phyloP scores from a whole-genome alignment of 2,329 filamentous ascomycete species.

The Colletotrichum sp. region DNA sequence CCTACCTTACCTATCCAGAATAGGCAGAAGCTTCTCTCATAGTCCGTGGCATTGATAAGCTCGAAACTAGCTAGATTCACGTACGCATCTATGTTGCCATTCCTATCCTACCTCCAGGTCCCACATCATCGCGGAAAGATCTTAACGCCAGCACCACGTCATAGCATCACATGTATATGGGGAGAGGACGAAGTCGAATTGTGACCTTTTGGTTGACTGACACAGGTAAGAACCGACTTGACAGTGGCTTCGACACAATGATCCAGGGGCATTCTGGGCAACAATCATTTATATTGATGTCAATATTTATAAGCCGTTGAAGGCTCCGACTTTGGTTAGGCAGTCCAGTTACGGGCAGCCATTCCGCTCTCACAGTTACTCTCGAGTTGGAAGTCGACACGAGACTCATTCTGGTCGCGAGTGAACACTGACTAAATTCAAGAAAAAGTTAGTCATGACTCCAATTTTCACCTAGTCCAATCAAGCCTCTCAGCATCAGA shows the following conservation, averaged over 20 bases:
- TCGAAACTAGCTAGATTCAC: constrained; percentile 44
- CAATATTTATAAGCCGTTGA: constrained; percentile 55
- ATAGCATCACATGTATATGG: not conserved
- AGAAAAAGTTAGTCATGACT: not conserved
- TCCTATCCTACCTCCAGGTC: constrained; percentile 60
- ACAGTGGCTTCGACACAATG: not conserved
- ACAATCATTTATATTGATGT: not conserved
- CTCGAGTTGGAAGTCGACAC: constrained; percentile 51
- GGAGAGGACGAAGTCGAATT: not conserved
- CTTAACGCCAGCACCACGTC: constrained; percentile 40
- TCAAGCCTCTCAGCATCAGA: not conserved
- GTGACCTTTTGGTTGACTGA: not conserved
- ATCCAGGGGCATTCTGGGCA: not conserved
- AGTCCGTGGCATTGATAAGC: constrained; percentile 35
- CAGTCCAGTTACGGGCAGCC: constrained; percentile 62
- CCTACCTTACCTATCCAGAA: not conserved
- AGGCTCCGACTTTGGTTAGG: constrained; percentile 64
- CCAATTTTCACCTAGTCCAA: not conserved
- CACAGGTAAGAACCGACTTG: not conserved
- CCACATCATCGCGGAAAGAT: constrained; percentile 62
- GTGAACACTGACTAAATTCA: constrained; percentile 34
- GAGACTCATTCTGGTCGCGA: constrained; percentile 59
- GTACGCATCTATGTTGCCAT: constrained; percentile 55
- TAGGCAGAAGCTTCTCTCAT: not conserved
- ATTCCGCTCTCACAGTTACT: constrained; percentile 61